Evolutionary conservation across 1,139 yeast species (phyloP), one percentile per base, ranked within the genome.

Genomic region (Kluyveromyces sp.): DNA sequence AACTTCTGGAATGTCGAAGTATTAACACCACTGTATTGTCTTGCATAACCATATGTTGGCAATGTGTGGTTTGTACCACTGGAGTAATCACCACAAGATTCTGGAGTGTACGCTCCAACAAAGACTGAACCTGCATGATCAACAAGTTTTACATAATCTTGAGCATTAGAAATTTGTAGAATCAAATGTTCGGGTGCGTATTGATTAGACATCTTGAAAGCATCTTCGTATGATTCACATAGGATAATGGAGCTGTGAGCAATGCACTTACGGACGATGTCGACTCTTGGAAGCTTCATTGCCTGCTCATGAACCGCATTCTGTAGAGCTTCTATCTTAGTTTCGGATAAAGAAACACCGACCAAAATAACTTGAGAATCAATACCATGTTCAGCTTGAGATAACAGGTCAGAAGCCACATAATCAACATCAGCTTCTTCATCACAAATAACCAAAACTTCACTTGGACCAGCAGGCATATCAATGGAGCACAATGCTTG

Each of bases 391-490:
- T 92, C 99, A 30, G 99, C 99, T 71, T 92, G 99, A 0, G 97
- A 90, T 50, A 92, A 74, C 63, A 92, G 75, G 64, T 92, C 99
- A 57, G 92, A 80, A 26, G 97, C 98, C 34, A 92, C 98, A 67
- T 87, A 92, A 59, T 90, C 96, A 15, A 95, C 90, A 67, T 88
- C 96, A 4, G 97, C 88, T 42, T 77, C 63, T 49, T 73, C 76
- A 65, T 92, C 99, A 39, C 97, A 96, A 58, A 92, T 75, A 21
- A 92, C 97, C 53, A 92, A 74, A 15, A 92, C 99, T 69, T 92
- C 99, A 46, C 96, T 85, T 29, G 99, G 99, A 4, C 99, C 99
- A 27, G 99, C 99, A 42, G 99, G 99, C 97, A 92, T 90, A 67
- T 92, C 99, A 57, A 92, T 94, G 33, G 96, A 85, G 62, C 96